These are phyloP conservation scores for Botrytis deweyae DNA, from an alignment of 2,329 filamentous ascomycete genomes.

Conservation along the genomic window DNA sequence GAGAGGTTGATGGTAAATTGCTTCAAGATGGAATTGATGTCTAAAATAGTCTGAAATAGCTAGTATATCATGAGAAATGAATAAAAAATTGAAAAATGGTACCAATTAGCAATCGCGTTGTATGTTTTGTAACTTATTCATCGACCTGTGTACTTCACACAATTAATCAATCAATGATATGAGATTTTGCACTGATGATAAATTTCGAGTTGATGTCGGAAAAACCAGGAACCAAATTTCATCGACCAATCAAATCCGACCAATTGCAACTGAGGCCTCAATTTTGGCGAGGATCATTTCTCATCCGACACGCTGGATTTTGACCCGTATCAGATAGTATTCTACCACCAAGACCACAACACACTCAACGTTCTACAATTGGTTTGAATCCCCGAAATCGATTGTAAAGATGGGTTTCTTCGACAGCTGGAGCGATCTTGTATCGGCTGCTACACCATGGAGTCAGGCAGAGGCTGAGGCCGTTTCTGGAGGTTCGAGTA, in stretches of 20 bases:
- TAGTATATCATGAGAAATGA: not conserved
- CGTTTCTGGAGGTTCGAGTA: constrained; percentile 22
- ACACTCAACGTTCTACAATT: constrained; percentile 23
- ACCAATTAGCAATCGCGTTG: not conserved
- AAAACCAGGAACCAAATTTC: constrained; percentile 21
- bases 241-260: constrained; percentile 36
- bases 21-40: constrained; percentile 13
- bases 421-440: constrained; percentile 62
- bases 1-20: constrained; percentile 15
- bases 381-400: constrained; percentile 23
- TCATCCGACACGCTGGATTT: constrained; percentile 23
- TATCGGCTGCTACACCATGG: constrained; percentile 66
- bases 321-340: constrained; percentile 11
- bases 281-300: constrained; percentile 24
- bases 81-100: no score
- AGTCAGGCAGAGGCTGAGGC: constrained; percentile 64
- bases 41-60: not conserved
- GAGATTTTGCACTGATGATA: constrained; percentile 7
- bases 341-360: constrained; percentile 18
- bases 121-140: not conserved
- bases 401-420: constrained; percentile 60
- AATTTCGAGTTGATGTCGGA: constrained; percentile 21
- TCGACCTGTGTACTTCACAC: not conserved
- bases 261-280: constrained; percentile 24
- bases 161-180: not conserved